A percentile compares a stretch with the other conserved stretches of the same genome.
These are phyloP conservation scores for Rhododendron henanense DNA, from an alignment of 148 eudicot species.

Conservation along the genomic window DNA sequence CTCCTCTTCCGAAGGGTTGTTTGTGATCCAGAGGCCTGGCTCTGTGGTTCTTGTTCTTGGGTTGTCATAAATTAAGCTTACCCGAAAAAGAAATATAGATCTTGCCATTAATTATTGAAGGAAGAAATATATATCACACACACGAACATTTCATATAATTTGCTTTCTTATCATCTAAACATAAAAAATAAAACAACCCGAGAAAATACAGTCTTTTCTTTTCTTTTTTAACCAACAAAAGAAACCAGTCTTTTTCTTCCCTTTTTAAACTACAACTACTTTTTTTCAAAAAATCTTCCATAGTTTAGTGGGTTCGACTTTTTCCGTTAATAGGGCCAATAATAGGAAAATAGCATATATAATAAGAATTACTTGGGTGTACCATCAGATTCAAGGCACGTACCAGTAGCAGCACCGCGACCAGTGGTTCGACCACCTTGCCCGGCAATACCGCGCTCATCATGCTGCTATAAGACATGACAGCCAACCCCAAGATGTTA, in stretches of 20 bases:
- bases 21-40: neutral
- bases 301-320: neutral
- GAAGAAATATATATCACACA: neutral
- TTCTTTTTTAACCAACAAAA: neutral
- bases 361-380: no score
- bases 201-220: neutral
- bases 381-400: slow-evolving; percentile 12
- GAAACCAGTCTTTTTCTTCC: neutral
- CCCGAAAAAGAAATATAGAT: neutral
- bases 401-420: slow-evolving; percentile 56
- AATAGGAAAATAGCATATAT: neutral
- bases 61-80: neutral
- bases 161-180: neutral
- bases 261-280: neutral
- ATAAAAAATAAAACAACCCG: neutral
- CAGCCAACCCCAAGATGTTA: slow-evolving; percentile 90
- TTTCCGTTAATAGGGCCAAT: neutral
- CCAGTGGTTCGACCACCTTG: slow-evolving; percentile 61
- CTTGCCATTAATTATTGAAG: neutral
- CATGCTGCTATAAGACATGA: slow-evolving; percentile 94
- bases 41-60: neutral
- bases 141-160: neutral
- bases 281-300: neutral
- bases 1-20: neutral
- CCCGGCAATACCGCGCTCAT: slow-evolving; percentile 69